Evolutionary conservation across 306 rosid species (phyloP).

Genomic region (Vigna radiata): DNA sequence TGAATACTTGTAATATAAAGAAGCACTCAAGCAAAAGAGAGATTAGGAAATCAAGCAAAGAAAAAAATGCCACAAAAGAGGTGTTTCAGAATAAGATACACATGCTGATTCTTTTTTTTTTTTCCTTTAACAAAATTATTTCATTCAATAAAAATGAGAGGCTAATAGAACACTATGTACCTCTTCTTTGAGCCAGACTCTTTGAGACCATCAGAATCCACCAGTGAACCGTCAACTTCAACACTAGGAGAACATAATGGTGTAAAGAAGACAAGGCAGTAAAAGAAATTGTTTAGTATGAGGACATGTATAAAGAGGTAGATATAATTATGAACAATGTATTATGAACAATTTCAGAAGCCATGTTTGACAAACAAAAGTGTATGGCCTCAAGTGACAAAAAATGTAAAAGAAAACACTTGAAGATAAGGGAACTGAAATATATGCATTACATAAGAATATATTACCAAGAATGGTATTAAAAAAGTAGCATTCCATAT

Average conservation of each 20-base stretch:
- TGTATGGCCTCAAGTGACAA: background rate
- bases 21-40: conserved; percentile 4
- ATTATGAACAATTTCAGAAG: background rate
- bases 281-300: conserved; percentile 11
- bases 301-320: background rate
- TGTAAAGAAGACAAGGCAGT: conserved; percentile 34
- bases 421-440: conserved; percentile 8
- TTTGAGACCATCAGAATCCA: conserved; percentile 72
- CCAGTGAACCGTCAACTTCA: conserved; percentile 81
- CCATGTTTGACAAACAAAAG: conserved; percentile 1
- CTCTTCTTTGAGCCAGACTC: conserved; percentile 91
- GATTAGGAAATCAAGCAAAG: background rate
- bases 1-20: background rate
- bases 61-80: conserved; percentile 8
- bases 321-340: background rate
- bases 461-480: conserved; percentile 15
- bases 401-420: background rate
- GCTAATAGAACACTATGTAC: conserved; percentile 46
- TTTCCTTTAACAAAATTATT: background rate
- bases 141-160: conserved; percentile 8
- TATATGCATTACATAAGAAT: background rate
- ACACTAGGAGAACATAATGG: conserved; percentile 56
- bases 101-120: background rate
- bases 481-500: conserved; percentile 2
- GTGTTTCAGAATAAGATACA: conserved; percentile 27